Evolutionary conservation across 2,329 filamentous ascomycete genomes (phyloP).

Genomic region (Phoma herbarum): DNA sequence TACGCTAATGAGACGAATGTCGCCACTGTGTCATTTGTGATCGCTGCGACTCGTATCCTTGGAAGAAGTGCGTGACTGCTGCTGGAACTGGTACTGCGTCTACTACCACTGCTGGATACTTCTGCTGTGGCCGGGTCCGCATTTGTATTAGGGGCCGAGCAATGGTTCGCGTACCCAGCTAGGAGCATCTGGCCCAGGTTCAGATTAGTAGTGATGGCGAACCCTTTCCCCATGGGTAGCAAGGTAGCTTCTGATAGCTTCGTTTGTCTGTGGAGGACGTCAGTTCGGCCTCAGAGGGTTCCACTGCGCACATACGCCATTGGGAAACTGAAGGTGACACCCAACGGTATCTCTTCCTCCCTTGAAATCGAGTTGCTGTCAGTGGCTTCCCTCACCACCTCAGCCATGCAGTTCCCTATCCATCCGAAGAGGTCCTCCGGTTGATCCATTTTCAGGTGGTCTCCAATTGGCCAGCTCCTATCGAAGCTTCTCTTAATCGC

Average conservation of each 20-base stretch:
- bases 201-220: constrained; percentile 67
- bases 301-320: constrained; percentile 58
- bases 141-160: constrained; percentile 50
- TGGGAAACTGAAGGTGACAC: constrained; percentile 76
- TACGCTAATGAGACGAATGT: constrained; percentile 82
- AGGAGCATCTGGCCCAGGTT: constrained; percentile 68
- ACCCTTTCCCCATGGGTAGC: constrained; percentile 76
- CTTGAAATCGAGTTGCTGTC: constrained; percentile 38
- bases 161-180: constrained; percentile 66
- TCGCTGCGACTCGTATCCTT: constrained; percentile 74
- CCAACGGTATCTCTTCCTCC: constrained; percentile 62
- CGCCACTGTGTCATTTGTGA: constrained; percentile 83
- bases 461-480: constrained; percentile 76
- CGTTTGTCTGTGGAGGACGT: constrained; percentile 56
- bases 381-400: constrained; percentile 71
- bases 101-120: constrained; percentile 31
- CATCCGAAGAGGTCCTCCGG: constrained; percentile 79
- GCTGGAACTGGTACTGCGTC: not conserved
- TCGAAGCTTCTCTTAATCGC: constrained; percentile 70
- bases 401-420: constrained; percentile 80
- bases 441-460: constrained; percentile 77
- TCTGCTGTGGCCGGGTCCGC: constrained; percentile 26
- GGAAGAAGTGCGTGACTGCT: constrained; percentile 58
- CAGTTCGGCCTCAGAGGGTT: constrained; percentile 1
- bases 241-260: constrained; percentile 69